Conservation (phyloP, 2,329 filamentous ascomycete genomes). For the Beauveria sp. region DNA sequence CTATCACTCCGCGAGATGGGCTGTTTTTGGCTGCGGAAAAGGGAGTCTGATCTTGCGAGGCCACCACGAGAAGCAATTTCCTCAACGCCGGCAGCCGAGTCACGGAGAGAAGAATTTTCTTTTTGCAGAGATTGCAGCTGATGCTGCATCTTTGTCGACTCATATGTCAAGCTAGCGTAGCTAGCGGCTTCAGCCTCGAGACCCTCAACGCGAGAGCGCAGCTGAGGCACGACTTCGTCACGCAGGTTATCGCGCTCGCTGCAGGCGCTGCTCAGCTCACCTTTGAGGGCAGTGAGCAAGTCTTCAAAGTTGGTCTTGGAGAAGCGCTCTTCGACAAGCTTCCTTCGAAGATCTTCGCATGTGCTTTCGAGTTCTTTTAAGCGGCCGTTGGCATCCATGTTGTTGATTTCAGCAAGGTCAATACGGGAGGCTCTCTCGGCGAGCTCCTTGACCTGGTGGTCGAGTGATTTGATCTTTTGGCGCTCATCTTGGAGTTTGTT, state of each 20-base stretch:
- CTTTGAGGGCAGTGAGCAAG: conserved; percentile 72
- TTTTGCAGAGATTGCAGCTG: conserved; percentile 65
- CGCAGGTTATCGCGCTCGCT: conserved; percentile 89
- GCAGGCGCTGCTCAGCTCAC: conserved; percentile 71
- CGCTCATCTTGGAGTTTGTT: conserved; percentile 85
- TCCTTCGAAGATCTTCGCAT: conserved; percentile 75
- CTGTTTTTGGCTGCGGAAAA: conserved; percentile 36
- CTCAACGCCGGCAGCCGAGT: conserved; percentile 22
- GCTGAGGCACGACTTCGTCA: conserved; percentile 76
- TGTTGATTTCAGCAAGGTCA: conserved; percentile 47
- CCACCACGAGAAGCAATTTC: conserved; percentile 31
- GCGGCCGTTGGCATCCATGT: conserved; percentile 48
- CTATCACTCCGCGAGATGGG: conserved; percentile 53
- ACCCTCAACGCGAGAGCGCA: conserved; percentile 69
- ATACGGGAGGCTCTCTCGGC: conserved; percentile 68
- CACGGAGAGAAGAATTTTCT: conserved; percentile 55
- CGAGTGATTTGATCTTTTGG: conserved; percentile 63
- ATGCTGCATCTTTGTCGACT: conserved; percentile 79
- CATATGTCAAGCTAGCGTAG: conserved; percentile 66
- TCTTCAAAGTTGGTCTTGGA: conserved; percentile 93
- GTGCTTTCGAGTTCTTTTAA: conserved; percentile 71
- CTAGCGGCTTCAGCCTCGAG: conserved; percentile 68
- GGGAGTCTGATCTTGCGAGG: conserved; percentile 58
- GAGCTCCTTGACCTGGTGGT: conserved; percentile 75
- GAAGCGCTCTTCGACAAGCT: conserved; percentile 75